Evolutionary conservation across 2,329 filamentous ascomycete species (phyloP), one percentile per base, ranked within the genome.

Genomic region (Zopfia rhizophila): DNA sequence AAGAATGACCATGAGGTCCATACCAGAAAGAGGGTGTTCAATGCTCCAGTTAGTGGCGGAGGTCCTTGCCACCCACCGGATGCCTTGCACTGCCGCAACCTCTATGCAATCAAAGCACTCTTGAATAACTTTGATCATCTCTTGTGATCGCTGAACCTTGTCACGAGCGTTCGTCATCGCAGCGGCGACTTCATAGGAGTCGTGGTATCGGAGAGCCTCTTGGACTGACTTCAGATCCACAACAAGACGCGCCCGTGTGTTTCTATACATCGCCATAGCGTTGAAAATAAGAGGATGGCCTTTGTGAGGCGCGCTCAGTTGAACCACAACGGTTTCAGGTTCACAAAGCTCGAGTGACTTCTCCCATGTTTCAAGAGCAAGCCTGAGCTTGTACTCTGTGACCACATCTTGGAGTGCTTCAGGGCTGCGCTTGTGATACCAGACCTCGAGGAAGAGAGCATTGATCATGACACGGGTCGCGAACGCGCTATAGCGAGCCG

Each of bases 1-100:
- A 61, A 99, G 87, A 62, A 97, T 94, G 72, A 97, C 94, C 85
- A 99, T 96, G 59, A 97, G 82, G 73, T 99, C 94, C 78, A 99
- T 85, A 53, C 93, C 93, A 68, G 92, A 97, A 47, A 99, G 86
- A 39, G 94, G 92, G 72, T 99, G 93, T 78, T 99, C 94, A 51
- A 97, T 90, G 72, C 93, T 97, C 94, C 94, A 99, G 76, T 97
- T 97, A 33, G 94, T 97, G 16, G 94, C 91, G 33, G 92, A 97
- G 16, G 93, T 97, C 60, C 92, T 88, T n/a, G 93, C 93, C 53
- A 97, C 92, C 93, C 94, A 97, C 63, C 93, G 91, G 58, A 97
- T 91, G 56, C 93, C 94, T 73, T 97, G 92, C 53, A 91, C 78
- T 32, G 95, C 93, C 44, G 93, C 93, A 36, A 94, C 96, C 74